These are phyloP conservation scores for Cladobotryum protrusum DNA, from an alignment of 2,329 filamentous ascomycete genomes.

Conservation along the genomic window DNA sequence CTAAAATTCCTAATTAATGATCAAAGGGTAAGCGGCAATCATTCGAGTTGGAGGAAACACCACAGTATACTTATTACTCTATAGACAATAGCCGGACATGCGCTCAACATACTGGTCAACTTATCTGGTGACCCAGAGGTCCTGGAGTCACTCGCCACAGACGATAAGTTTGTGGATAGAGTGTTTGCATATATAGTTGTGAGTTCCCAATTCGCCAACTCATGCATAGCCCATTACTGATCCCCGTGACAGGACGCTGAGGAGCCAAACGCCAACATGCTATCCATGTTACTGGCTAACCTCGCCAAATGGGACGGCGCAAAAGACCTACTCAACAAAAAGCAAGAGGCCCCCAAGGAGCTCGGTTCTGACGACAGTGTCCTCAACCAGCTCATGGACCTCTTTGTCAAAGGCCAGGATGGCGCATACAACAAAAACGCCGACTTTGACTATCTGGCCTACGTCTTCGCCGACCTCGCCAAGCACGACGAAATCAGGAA, in stretches of 20 bases:
- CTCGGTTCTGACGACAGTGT: slow-evolving; percentile 67
- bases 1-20: slow-evolving; percentile 83
- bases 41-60: background rate
- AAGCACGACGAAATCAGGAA: slow-evolving; percentile 69
- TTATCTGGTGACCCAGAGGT: slow-evolving; percentile 72
- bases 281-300: slow-evolving; percentile 91
- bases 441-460: slow-evolving; percentile 87
- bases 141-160: slow-evolving; percentile 63
- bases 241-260: slow-evolving; percentile 50
- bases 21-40: slow-evolving; percentile 56
- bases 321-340: slow-evolving; percentile 60
- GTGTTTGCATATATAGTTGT: slow-evolving; percentile 70
- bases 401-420: slow-evolving; percentile 88
- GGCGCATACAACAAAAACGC: slow-evolving; percentile 78
- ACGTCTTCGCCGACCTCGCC: slow-evolving; percentile 87
- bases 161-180: slow-evolving; percentile 74
- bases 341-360: slow-evolving; percentile 61
- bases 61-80: background rate
- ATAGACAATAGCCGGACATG: slow-evolving; percentile 87
- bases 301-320: slow-evolving; percentile 73
- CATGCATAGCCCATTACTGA: background rate
- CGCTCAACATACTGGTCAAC: slow-evolving; percentile 84
- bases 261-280: slow-evolving; percentile 75
- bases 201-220: slow-evolving; percentile 27
- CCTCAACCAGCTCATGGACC: slow-evolving; percentile 87